phyloP scores from a whole-genome alignment of 352 stramenopile genomes.

The Phytopythium cucurbitacearum region DNA sequence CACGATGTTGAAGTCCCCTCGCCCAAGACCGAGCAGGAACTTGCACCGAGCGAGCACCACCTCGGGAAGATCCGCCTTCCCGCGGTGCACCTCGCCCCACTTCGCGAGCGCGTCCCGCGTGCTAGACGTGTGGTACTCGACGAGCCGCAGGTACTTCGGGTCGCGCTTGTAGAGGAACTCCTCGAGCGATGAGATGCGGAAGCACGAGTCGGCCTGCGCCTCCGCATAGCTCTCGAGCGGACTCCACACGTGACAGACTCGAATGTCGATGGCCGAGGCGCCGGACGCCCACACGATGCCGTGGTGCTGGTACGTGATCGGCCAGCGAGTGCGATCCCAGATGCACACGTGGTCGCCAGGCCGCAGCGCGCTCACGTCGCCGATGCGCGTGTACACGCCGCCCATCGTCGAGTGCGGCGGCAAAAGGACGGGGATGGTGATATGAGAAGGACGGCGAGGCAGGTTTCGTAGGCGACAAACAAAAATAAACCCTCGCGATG shows the following conservation, averaged over 20 bases:
- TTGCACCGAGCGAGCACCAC: constrained; percentile 73
- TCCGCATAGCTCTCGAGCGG: constrained; percentile 45
- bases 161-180: constrained; percentile 69
- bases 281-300: constrained; percentile 65
- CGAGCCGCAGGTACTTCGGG: constrained; percentile 39
- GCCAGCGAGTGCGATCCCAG: constrained; percentile 75
- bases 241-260: constrained; percentile 74
- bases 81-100: constrained; percentile 72
- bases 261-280: constrained; percentile 35
- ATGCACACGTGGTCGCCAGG: constrained; percentile 72
- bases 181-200: constrained; percentile 66
- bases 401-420: constrained; percentile 27
- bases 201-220: constrained; percentile 70
- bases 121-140: constrained; percentile 73
- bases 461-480: too few relatives aligned
- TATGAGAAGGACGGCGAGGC: too few relatives aligned
- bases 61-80: constrained; percentile 65
- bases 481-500: too few relatives aligned
- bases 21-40: constrained; percentile 60
- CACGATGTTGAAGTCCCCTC: constrained; percentile 78
- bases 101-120: constrained; percentile 59
- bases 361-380: constrained; percentile 43
- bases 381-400: constrained; percentile 63
- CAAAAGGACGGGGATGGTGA: not conserved
- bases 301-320: constrained; percentile 74